Conservation (phyloP, 257 asterid genomes). For the Thymus quinquecostatus region DNA sequence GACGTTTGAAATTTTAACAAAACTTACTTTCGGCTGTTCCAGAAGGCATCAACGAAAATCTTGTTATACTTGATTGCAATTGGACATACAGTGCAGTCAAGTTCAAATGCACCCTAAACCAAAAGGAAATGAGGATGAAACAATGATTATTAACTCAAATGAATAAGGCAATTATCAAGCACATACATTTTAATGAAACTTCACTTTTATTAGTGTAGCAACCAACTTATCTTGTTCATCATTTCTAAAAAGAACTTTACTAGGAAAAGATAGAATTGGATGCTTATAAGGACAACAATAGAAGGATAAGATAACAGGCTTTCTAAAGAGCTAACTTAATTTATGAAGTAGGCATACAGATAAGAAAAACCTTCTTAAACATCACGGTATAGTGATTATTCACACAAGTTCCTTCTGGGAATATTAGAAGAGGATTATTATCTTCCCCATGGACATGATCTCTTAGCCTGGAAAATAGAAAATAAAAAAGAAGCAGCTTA, state of each 20-base stretch:
- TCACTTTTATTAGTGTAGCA: not conserved
- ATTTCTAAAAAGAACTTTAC: conserved; percentile 14
- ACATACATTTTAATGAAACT: not conserved
- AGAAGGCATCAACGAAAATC: conserved; percentile 96
- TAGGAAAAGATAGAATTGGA: not conserved
- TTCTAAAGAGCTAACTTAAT: not conserved
- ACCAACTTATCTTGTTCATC: conserved; percentile 12
- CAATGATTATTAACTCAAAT: conserved; percentile 19
- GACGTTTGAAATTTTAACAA: conserved; percentile 1
- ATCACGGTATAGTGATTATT: conserved; percentile 95
- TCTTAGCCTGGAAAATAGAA: conserved; percentile 63
- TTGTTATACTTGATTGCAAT: conserved; percentile 95
- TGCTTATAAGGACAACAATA: conserved; percentile 1
- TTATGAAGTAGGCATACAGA: conserved; percentile 16
- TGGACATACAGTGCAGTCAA: conserved; percentile 94
- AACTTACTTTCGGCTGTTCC: conserved; percentile 83
- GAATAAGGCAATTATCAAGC: conserved; percentile 9
- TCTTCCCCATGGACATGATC: conserved; percentile 92
- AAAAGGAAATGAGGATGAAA: conserved; percentile 24
- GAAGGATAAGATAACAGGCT: not conserved
- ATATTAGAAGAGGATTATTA: conserved; percentile 95
- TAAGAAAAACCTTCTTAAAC: conserved; percentile 84
- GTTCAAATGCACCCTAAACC: conserved; percentile 94
- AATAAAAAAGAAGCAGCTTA: not conserved
- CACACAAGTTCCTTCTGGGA: conserved; percentile 99